Conservation (phyloP, 2,329 filamentous ascomycete species). For the Calonectria multiphialidica region DNA sequence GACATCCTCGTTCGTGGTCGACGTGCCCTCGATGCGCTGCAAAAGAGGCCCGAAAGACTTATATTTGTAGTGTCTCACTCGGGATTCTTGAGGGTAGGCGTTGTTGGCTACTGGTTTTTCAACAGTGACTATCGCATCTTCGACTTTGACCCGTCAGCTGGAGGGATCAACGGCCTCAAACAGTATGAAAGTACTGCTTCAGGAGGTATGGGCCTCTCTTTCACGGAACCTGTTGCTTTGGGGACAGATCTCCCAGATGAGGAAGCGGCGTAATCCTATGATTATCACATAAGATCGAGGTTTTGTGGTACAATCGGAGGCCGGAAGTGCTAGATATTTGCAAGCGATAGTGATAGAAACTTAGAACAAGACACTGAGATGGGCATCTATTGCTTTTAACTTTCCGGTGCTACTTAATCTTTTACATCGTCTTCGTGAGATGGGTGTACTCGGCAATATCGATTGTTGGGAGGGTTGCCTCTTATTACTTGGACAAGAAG, state of each 20-base stretch:
- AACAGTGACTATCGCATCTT: slow-evolving; percentile 77
- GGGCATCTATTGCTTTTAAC: slow-evolving; percentile 25
- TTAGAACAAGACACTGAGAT: slow-evolving; percentile 8
- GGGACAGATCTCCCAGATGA: slow-evolving; percentile 55
- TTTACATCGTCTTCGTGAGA: neutral
- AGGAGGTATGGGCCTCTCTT: slow-evolving; percentile 53
- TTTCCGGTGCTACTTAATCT: neutral
- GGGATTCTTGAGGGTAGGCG: slow-evolving; percentile 69
- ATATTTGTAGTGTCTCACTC: slow-evolving; percentile 76
- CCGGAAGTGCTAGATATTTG: neutral
- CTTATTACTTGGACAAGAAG: slow-evolving; percentile 82
- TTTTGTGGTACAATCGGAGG: too few relatives aligned
- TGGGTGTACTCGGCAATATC: neutral
- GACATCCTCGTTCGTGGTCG: slow-evolving; percentile 69
- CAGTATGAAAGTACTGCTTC: slow-evolving; percentile 58
- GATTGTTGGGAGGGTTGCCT: too few relatives aligned
- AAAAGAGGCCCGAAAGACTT: slow-evolving; percentile 68
- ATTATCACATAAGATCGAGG: neutral
- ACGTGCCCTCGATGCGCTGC: slow-evolving; percentile 61
- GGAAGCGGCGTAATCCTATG: slow-evolving; percentile 15
- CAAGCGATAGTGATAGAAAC: neutral
- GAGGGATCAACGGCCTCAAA: slow-evolving; percentile 48
- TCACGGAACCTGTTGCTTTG: slow-evolving; percentile 51
- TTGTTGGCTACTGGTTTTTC: slow-evolving; percentile 67
- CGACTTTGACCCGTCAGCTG: slow-evolving; percentile 57